A percentile compares a stretch with the other conserved stretches of the same genome.
Evolutionary conservation across 495 filamentous ascomycete genomes (phyloP).

Genomic region (Aspergillus taichungensis): DNA sequence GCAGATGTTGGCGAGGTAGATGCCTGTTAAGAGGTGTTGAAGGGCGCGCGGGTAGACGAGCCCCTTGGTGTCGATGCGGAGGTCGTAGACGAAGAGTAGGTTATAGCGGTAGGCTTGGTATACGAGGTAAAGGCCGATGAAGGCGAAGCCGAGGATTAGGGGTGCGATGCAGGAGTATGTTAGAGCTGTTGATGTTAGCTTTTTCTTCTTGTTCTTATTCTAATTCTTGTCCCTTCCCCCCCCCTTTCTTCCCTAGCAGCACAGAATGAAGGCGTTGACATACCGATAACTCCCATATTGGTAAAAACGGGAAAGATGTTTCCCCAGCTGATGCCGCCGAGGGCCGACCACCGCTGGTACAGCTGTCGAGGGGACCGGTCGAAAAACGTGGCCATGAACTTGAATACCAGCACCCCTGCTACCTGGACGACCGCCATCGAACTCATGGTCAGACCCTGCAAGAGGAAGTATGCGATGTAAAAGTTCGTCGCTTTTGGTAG

Average conservation of each 20-base stretch:
- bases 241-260: too few species aligned
- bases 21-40: constrained; percentile 74
- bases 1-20: constrained; percentile 77
- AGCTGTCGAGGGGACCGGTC: constrained; percentile 57
- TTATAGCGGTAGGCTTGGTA: constrained; percentile 91
- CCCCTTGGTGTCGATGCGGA: constrained; percentile 77
- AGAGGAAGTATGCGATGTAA: constrained; percentile 85
- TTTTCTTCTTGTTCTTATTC: neutral
- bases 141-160: constrained; percentile 73
- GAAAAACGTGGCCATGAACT: constrained; percentile 58
- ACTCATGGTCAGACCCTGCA: constrained; percentile 73
- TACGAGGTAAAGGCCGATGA: constrained; percentile 67
- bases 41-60: constrained; percentile 79
- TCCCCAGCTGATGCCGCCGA: constrained; percentile 65
- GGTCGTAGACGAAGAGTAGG: constrained; percentile 78
- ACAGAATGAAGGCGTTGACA: neutral
- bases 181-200: constrained; percentile 36
- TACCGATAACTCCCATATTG: constrained; percentile 75
- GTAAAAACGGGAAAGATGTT: constrained; percentile 81
- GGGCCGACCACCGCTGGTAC: constrained; percentile 52
- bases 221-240: too few species aligned
- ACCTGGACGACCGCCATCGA: constrained; percentile 65
- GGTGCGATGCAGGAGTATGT: constrained; percentile 82
- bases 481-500: constrained; percentile 80
- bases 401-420: constrained; percentile 62